Evolutionary conservation across 257 asterid species (phyloP).

Genomic region (Anisodus acutangulus): DNA sequence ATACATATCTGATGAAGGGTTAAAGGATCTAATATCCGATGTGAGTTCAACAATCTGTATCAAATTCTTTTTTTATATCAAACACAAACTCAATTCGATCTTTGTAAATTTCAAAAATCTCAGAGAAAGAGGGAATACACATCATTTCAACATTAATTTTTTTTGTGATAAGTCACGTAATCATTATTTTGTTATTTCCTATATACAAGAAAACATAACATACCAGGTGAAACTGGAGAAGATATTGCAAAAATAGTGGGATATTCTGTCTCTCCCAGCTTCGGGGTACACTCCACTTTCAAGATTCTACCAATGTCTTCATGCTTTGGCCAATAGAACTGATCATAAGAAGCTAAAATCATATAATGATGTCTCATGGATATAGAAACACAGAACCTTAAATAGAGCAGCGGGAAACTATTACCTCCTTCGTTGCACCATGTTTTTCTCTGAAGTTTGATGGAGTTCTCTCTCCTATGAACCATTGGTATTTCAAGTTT

Average conservation of each 20-base stretch:
- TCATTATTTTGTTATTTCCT: neutral
- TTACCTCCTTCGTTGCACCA: slow-evolving; percentile 80
- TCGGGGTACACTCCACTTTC: slow-evolving; percentile 88
- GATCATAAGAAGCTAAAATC: slow-evolving; percentile 24
- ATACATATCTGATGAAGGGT: neutral
- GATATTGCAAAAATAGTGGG: slow-evolving; percentile 83
- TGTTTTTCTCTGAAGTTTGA: slow-evolving; percentile 68
- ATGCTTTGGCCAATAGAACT: slow-evolving; percentile 83
- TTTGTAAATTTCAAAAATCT: too few relatives aligned
- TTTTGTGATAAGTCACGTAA: neutral
- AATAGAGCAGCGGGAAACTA: slow-evolving; percentile 36
- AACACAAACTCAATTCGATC: too few relatives aligned
- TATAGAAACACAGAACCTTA: slow-evolving; percentile 27
- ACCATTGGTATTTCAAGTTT: slow-evolving; percentile 84
- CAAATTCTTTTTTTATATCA: neutral
- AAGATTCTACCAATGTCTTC: slow-evolving; percentile 72
- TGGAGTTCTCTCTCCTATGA: slow-evolving; percentile 72
- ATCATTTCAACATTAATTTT: neutral
- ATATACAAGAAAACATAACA: slow-evolving; percentile 30
- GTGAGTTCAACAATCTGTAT: neutral
- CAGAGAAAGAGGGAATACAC: too few relatives aligned
- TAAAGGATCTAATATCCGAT: neutral
- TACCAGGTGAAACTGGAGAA: slow-evolving; percentile 87
- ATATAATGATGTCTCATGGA: neutral
- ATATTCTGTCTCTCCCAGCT: slow-evolving; percentile 68